Base-by-base conservation (phyloP, 169 alveolate genomes). In the Eimeria brunetti region DNA sequence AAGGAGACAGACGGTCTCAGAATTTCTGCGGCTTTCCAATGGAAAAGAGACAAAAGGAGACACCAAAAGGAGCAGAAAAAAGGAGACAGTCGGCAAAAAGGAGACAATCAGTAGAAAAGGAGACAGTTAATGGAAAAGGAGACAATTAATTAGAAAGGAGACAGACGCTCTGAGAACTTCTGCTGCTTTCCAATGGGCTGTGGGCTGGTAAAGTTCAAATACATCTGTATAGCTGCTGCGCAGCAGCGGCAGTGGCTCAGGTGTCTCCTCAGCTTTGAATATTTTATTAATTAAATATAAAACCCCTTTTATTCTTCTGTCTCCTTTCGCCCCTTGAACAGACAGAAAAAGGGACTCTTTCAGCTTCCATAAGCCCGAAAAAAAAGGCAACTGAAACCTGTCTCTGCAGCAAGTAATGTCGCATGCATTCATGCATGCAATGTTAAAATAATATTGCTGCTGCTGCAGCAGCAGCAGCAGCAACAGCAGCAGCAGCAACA, bases 131-230 rank as follows among this genome's bases (percentile, higher is more conserved):
- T n/a, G n/a, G n/a, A n/a, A n/a, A 56, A 56, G 18, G 18, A 56
- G 24, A 56, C 9, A 56, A 56, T 12, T 56, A 56, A 56, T 12
- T 56, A 56, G 18, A 56, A 56, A 56, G 64, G 18, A 56, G 64
- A 12, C 93, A 12, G 33, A 86, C 95, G 60, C 60, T 33, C 95
- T 84, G 83, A 98, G 97, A 27, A 98, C 99, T 96, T 98, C 99
- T 36, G 98, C 97, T 27, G 99, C 99, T 96, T 98, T 98, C 91
- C 97, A 98, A 95, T 98, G 98, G 8, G 98, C 99, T 6, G 99
- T 98, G 27, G 98, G 95, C 16, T 99, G 98, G 96, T 98, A 98
- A 86, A 98, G 98, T 96, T 98, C 98, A 94, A 98, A 98, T 95
- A 98, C 97, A 69, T 98, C 97, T 2, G 97, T 97, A 95, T 98